Evolutionary conservation across 768 basidiomycete genomes (phyloP), one percentile per base, ranked within the genome.

Genomic region (Exidia glandulosa): DNA sequence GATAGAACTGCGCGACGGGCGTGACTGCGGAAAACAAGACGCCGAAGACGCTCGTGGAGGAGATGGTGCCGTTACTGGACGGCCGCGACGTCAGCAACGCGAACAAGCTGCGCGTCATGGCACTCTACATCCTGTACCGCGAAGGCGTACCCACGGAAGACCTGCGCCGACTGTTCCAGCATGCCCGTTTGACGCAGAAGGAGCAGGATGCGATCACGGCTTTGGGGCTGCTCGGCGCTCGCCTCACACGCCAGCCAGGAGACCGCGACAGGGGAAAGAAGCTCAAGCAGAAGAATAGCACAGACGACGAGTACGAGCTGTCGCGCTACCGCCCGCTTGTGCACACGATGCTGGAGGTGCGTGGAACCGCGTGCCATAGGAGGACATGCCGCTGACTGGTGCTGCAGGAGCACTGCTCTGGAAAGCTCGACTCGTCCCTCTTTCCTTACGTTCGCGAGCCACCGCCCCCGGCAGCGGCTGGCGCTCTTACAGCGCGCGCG

Each of bases 91-190:
- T 97, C 60, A 96, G 92, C 57, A 90, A 90, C 66, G 72, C 78
- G 56, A 94, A 93, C 73, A 99, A 99, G 79, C 92, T 97, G 45
- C 89, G 96, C 47, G 88, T 99, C 65, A 89, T 99, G 61, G 91
- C 95, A 19, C 77, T 98, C 31, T 99, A 98, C 70, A 90, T 98
- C 65, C 86, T 95, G 70, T 81, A 86, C 71, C 86, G 94, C 31
- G 96, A 98, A 66, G 96, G 96, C 37, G 95, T 98, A 23, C 94
- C 96, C n/a, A 94, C 97, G 57, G 96, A 98, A 69, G 96, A 99
- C 72, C 85, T 91, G 59, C 83, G 94, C 62, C 79, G 96, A 60
- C 72, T 99, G 60, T 98, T 94, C 71, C 94, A 98, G 68, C 96
- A 99, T 70, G 96, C 95, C 23, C 80, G 91, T 48, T 74, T 99